Conservation (phyloP, 352 stramenopile genomes). For the Phytophthora syringae region DNA sequence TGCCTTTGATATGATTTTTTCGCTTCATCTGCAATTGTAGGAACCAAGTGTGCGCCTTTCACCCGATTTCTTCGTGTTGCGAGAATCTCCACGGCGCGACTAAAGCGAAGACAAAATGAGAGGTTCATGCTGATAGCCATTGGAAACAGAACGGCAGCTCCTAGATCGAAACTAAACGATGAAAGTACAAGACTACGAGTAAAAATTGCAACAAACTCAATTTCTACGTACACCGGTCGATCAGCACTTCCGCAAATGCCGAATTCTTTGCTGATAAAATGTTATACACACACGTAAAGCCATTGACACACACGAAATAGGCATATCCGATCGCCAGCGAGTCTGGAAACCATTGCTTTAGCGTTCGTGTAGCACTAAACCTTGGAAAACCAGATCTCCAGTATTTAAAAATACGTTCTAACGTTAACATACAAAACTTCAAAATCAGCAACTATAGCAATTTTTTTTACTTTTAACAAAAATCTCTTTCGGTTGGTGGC, state of each 20-base stretch:
- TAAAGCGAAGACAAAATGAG: slow-evolving; percentile 44
- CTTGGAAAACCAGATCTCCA: slow-evolving; percentile 36
- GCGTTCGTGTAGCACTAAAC: slow-evolving; percentile 20
- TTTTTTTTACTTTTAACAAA: no score
- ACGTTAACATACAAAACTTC: no score
- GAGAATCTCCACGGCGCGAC: slow-evolving; percentile 27
- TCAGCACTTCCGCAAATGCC: slow-evolving; percentile 35
- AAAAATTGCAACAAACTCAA: background rate
- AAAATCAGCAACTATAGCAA: no score
- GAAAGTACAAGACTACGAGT: no score
- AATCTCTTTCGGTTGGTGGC: slow-evolving; percentile 25
- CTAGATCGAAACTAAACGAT: slow-evolving; percentile 37
- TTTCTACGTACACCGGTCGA: slow-evolving; percentile 32
- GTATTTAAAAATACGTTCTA: slow-evolving; percentile 40
- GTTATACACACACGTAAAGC: slow-evolving; percentile 23
- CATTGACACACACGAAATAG: slow-evolving; percentile 33
- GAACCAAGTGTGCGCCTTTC: background rate
- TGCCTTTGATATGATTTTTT: slow-evolving; percentile 13
- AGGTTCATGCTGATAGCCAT: slow-evolving; percentile 41
- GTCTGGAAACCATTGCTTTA: slow-evolving; percentile 29
- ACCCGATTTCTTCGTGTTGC: slow-evolving; percentile 4
- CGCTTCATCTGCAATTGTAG: background rate
- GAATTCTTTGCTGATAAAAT: slow-evolving; percentile 29
- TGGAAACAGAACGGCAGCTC: slow-evolving; percentile 35
- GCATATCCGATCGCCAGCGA: slow-evolving; percentile 26